phyloP scores from a whole-genome alignment of 148 eudicot species.

The Polygonum maritimum region DNA sequence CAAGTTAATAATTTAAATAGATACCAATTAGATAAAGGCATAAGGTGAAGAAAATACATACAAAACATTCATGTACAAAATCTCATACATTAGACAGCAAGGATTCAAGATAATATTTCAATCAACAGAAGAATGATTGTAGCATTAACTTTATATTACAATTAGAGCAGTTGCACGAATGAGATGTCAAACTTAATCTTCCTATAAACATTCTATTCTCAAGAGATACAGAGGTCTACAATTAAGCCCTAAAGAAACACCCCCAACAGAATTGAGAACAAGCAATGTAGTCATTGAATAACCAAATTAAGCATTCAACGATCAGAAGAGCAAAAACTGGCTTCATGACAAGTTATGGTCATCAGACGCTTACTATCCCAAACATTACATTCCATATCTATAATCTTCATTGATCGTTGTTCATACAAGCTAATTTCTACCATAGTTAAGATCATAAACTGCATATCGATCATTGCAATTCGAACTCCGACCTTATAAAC shows the following conservation, averaged over 20 bases:
- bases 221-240: neutral
- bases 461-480: neutral
- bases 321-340: neutral
- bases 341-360: too few relatives aligned
- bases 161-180: neutral
- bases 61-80: neutral
- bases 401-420: neutral
- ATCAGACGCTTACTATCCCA: too few relatives aligned
- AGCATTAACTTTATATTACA: neutral
- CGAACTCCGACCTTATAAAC: neutral
- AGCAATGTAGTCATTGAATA: neutral
- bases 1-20: too few relatives aligned
- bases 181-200: neutral
- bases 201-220: neutral
- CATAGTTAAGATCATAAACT: neutral
- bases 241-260: neutral
- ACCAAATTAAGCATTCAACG: neutral
- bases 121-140: neutral
- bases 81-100: neutral
- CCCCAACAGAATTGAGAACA: neutral
- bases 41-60: too few relatives aligned
- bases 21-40: too few relatives aligned
- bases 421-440: neutral
- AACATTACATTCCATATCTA: neutral
- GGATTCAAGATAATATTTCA: neutral